Evolutionary conservation across 2,329 filamentous ascomycete genomes (phyloP).

Genomic region (Aspergillus ochraceus): DNA sequence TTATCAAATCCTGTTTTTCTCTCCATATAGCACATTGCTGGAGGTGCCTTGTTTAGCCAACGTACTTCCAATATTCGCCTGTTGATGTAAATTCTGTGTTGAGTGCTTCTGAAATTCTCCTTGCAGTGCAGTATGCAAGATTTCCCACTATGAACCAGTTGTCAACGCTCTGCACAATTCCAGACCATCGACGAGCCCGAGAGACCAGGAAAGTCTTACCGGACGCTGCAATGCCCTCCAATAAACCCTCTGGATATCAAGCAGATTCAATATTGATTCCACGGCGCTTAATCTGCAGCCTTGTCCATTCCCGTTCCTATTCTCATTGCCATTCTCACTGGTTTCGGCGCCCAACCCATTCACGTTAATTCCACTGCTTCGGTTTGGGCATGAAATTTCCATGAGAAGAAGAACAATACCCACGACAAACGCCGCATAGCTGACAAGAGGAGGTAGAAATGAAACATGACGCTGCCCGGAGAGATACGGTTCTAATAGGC

Average conservation of each 20-base stretch:
- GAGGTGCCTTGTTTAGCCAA: too few relatives aligned
- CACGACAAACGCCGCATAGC: neutral
- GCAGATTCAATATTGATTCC: neutral
- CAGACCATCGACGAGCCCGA: neutral
- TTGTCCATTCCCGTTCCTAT: too few relatives aligned
- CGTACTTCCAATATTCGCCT: too few relatives aligned
- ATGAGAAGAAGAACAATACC: neutral
- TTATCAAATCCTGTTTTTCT: too few relatives aligned
- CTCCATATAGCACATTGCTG: too few relatives aligned
- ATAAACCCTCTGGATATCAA: neutral
- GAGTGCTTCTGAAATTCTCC: too few relatives aligned
- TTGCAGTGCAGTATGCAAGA: neutral
- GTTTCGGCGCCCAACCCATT: too few relatives aligned
- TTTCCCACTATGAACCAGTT: neutral
- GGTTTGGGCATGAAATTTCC: neutral
- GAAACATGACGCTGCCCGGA: neutral
- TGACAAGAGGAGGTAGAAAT: neutral
- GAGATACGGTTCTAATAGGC: slow-evolving; percentile 1
- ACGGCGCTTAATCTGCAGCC: neutral
- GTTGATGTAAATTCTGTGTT: too few relatives aligned
- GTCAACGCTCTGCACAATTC: too few relatives aligned
- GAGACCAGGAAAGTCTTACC: neutral
- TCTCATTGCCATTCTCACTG: too few relatives aligned
- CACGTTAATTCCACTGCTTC: too few relatives aligned
- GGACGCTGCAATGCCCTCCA: neutral